These are phyloP conservation scores for Onygenales sp. DNA, from an alignment of 2,329 filamentous ascomycete genomes.

Conservation along the genomic window DNA sequence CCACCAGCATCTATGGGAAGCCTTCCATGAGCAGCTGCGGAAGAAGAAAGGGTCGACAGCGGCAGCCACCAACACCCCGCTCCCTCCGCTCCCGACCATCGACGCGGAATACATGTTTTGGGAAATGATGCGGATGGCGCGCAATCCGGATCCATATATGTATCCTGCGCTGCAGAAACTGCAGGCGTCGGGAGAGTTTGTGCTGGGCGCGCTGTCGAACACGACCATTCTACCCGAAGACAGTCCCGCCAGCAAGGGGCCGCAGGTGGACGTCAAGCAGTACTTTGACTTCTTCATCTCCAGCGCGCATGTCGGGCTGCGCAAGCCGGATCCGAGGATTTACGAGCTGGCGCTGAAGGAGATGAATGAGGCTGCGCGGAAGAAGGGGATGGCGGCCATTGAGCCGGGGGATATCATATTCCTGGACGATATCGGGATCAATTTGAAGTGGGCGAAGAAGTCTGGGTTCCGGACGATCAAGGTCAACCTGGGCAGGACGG, in stretches of 20 bases:
- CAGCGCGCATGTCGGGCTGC: constrained; percentile 73
- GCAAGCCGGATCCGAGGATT: constrained; percentile 78
- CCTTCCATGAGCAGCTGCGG: constrained; percentile 39
- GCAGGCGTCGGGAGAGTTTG: constrained; percentile 52
- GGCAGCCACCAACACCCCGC: constrained; percentile 13
- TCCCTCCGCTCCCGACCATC: constrained; percentile 60
- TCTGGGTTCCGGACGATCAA: constrained; percentile 76
- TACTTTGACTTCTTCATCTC: constrained; percentile 83
- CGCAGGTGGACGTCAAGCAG: constrained; percentile 48
- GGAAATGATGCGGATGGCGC: constrained; percentile 74
- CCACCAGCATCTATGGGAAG: constrained; percentile 56
- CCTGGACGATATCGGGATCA: constrained; percentile 89
- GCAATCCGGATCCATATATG: constrained; percentile 74
- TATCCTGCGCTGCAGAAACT: constrained; percentile 68
- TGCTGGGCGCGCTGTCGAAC: constrained; percentile 79
- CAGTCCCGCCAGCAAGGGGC: neutral
- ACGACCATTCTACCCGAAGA: constrained; percentile 72
- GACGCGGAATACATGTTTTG: constrained; percentile 76
- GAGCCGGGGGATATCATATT: constrained; percentile 66
- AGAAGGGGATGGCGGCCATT: constrained; percentile 48
- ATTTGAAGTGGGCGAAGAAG: constrained; percentile 68
- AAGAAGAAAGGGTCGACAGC: constrained; percentile 15
- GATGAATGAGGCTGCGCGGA: constrained; percentile 53
- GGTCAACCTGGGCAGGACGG: constrained; percentile 67
- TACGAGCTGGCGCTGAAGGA: constrained; percentile 64